Percentiles rank a stretch among this genome's conserved stretches.
phyloP scores from a whole-genome alignment of 768 basidiomycete genomes.

The Boletus rubroflammeus region DNA sequence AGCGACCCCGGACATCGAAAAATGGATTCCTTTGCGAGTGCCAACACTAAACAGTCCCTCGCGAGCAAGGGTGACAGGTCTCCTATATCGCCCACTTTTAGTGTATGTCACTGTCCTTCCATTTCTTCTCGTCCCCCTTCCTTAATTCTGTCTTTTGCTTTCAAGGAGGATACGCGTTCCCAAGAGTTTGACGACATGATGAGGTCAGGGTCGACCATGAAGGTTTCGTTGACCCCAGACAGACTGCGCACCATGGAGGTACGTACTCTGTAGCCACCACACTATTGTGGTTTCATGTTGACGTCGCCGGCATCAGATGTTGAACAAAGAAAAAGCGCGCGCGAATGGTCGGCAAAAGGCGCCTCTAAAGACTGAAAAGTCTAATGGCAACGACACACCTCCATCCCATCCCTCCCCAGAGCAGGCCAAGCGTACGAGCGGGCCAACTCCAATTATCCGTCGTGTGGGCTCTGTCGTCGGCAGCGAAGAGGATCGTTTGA shows the following conservation, averaged over 20 bases:
- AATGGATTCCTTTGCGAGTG: conserved; percentile 52
- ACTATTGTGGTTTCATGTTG: conserved; percentile 11
- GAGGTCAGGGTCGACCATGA: conserved; percentile 88
- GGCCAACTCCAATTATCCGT: conserved; percentile 46
- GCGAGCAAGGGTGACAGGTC: conserved; percentile 32
- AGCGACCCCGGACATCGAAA: conserved; percentile 53
- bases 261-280: conserved; percentile 32
- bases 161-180: conserved; percentile 52
- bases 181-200: conserved; percentile 94
- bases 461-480: conserved; percentile 63
- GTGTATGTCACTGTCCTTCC: conserved; percentile 23
- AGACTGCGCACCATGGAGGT: conserved; percentile 93
- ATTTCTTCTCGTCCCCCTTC: neutral
- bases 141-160: conserved; percentile 4
- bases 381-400: conserved; percentile 16
- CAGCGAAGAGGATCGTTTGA: conserved; percentile 46
- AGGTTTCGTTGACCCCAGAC: conserved; percentile 93
- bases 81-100: conserved; percentile 34
- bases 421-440: conserved; percentile 20
- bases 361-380: conserved; percentile 22
- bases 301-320: conserved; percentile 40
- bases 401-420: conserved; percentile 18
- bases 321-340: conserved; percentile 68
- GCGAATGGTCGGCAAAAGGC: conserved; percentile 28
- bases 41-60: conserved; percentile 41